Conservation (phyloP, 75 land plant genomes). For the Isoetes taiwanensis region DNA sequence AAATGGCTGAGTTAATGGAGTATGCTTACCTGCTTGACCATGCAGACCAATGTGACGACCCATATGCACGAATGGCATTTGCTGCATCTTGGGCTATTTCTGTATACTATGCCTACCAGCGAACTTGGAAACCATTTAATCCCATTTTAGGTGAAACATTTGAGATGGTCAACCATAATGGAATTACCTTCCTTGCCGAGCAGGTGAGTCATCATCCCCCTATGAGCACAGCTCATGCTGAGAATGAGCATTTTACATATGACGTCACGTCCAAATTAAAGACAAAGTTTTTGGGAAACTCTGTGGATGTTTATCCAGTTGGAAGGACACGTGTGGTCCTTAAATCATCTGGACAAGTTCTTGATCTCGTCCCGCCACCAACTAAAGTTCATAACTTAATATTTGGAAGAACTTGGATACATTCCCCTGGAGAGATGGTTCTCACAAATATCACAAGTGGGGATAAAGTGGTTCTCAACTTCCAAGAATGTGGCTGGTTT, state of each 20-base stretch:
- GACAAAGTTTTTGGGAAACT: slow-evolving; percentile 93
- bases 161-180: slow-evolving; percentile 89
- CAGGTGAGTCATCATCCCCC: slow-evolving; percentile 99
- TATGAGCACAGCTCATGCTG: slow-evolving; percentile 94
- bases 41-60: slow-evolving; percentile 88
- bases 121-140: slow-evolving; percentile 98
- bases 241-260: slow-evolving; percentile 91
- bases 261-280: slow-evolving; percentile 89
- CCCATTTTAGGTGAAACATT: slow-evolving; percentile 96
- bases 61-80: slow-evolving; percentile 76
- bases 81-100: slow-evolving; percentile 91
- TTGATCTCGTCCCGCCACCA: slow-evolving; percentile 90
- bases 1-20: slow-evolving; percentile 99
- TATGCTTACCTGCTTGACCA: slow-evolving; percentile 63
- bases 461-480: slow-evolving; percentile 86
- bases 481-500: slow-evolving; percentile 99
- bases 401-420: slow-evolving; percentile 97
- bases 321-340: slow-evolving; percentile 89
- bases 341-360: slow-evolving; percentile 64
- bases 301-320: slow-evolving; percentile 90
- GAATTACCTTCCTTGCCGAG: slow-evolving; percentile 74
- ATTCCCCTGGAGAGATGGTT: slow-evolving; percentile 96
- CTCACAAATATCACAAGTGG: slow-evolving; percentile 90
- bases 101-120: slow-evolving; percentile 73
- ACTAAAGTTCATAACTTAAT: slow-evolving; percentile 93